Evolutionary conservation across 129 eudicot genomes (phyloP).

Genomic region (Chrysanthemum seticuspe): DNA sequence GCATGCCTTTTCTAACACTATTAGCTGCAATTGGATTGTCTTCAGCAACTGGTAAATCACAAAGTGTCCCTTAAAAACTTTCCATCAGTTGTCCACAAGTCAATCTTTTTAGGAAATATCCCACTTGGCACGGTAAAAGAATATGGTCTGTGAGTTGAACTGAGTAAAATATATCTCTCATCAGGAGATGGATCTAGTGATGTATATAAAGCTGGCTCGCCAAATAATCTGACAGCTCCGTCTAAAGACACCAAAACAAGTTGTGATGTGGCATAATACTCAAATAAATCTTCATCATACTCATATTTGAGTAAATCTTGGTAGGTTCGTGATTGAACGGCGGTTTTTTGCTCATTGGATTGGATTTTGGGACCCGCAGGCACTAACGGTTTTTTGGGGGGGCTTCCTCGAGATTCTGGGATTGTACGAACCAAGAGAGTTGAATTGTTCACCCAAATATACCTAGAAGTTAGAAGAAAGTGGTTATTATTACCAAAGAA

Average conservation of each 20-base stretch:
- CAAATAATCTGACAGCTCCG: conserved; percentile 56
- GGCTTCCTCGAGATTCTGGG: conserved; percentile 79
- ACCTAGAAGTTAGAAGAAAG: conserved; percentile 48
- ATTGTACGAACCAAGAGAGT: conserved; percentile 88
- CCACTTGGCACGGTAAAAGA: conserved; percentile 84
- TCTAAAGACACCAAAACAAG: conserved; percentile 89
- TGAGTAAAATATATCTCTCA: conserved; percentile 59
- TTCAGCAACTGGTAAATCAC: conserved; percentile 94
- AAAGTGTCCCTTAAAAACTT: conserved; percentile 65
- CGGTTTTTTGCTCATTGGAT: conserved; percentile 74
- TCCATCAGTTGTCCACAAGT: conserved; percentile 87
- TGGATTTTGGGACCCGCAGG: conserved; percentile 94
- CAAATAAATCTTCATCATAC: conserved; percentile 86
- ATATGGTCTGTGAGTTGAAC: conserved; percentile 73
- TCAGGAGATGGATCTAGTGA: conserved; percentile 96
- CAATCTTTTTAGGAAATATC: conserved; percentile 82
- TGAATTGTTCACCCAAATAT: conserved; percentile 77
- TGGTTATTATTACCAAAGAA: conserved; percentile 19
- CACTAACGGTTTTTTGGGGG: conserved; percentile 86
- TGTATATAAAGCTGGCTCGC: conserved; percentile 79
- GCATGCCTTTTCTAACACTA: conserved; percentile 93
- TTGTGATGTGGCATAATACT: conserved; percentile 86
- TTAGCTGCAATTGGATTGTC: conserved; percentile 76
- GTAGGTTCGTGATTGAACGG: conserved; percentile 80
- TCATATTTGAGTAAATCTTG: conserved; percentile 91